A percentile compares a stretch with the other conserved stretches of the same genome.
These are phyloP conservation scores for Ophiocordyceps camponoti-floridani DNA, from an alignment of 2,329 filamentous ascomycete genomes.

Conservation along the genomic window DNA sequence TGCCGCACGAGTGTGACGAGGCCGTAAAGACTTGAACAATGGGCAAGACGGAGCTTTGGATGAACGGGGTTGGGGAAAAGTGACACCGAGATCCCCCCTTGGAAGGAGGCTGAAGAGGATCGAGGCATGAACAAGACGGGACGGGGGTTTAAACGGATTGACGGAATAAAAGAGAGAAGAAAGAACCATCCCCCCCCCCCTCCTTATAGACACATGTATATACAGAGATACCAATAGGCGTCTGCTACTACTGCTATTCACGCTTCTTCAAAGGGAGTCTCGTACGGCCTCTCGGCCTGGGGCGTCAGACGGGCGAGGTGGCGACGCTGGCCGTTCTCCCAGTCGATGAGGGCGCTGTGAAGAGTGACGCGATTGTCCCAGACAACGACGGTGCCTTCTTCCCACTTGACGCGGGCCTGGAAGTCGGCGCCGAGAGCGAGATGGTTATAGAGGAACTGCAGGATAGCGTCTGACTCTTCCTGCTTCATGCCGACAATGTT, in stretches of 20 bases:
- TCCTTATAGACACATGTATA: background rate
- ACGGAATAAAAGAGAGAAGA: background rate
- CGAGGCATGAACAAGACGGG: background rate
- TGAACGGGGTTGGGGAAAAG: too few relatives aligned
- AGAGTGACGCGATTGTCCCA: conserved; percentile 74
- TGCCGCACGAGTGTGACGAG: too few relatives aligned
- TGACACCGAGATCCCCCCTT: too few relatives aligned
- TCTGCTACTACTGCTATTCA: background rate
- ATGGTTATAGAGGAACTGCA: conserved; percentile 50
- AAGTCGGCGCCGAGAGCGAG: conserved; percentile 41
- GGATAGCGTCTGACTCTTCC: conserved; percentile 62
- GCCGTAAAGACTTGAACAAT: too few relatives aligned
- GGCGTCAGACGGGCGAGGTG: conserved; percentile 72
- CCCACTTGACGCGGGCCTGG: conserved; percentile 61
- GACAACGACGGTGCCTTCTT: conserved; percentile 60
- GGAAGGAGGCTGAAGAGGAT: too few relatives aligned
- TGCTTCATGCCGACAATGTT: conserved; percentile 71
- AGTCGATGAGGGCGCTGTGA: conserved; percentile 67
- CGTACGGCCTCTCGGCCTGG: conserved; percentile 59
- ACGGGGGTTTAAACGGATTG: background rate
- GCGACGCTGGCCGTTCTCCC: conserved; percentile 59
- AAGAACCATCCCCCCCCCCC: too few relatives aligned
- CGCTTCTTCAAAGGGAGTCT: conserved; percentile 34
- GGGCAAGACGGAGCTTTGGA: too few relatives aligned
- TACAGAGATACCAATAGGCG: background rate